Evolutionary conservation across 768 basidiomycete genomes (phyloP).

Genomic region (Panaeolus cyanescens): DNA sequence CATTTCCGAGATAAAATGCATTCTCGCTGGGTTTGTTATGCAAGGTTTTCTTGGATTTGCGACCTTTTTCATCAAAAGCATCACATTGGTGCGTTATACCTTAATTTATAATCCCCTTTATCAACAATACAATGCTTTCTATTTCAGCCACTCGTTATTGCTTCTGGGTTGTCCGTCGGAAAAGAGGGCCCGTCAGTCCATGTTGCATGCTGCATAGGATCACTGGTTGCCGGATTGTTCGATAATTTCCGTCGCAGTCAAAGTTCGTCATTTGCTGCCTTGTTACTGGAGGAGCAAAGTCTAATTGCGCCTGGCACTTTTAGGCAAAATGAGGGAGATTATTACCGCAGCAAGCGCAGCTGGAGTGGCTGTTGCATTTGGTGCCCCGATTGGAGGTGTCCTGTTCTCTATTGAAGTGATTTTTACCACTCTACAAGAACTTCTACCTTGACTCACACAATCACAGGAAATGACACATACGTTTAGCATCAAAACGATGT

Average conservation of each 20-base stretch:
- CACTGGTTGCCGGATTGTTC: conserved; percentile 85
- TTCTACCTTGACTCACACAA: not conserved
- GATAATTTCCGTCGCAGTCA: conserved; percentile 83
- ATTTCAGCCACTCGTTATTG: conserved; percentile 89
- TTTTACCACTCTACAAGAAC: not conserved
- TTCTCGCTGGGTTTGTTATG: conserved; percentile 96
- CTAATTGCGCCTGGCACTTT: not conserved
- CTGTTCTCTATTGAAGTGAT: conserved; percentile 93
- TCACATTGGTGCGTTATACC: conserved; percentile 72
- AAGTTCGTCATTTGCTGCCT: conserved; percentile 49
- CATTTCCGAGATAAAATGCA: conserved; percentile 98
- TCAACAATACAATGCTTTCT: not conserved
- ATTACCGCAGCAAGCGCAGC: conserved; percentile 95
- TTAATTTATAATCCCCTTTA: conserved; percentile 7
- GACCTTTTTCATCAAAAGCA: conserved; percentile 92
- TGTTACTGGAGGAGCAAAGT: not conserved
- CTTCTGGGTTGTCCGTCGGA: conserved; percentile 94
- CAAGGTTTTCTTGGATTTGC: conserved; percentile 89
- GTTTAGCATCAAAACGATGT: conserved; percentile 98
- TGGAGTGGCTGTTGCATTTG: conserved; percentile 98
- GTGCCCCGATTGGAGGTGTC: conserved; percentile 97
- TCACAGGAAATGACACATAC: conserved; percentile 95
- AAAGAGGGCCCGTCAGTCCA: conserved; percentile 99
- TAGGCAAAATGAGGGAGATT: conserved; percentile 88
- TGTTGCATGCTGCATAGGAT: conserved; percentile 93